These are phyloP conservation scores for Tremellales sp. DNA, from an alignment of 1,284 basidiomycete genomes.

Conservation along the genomic window DNA sequence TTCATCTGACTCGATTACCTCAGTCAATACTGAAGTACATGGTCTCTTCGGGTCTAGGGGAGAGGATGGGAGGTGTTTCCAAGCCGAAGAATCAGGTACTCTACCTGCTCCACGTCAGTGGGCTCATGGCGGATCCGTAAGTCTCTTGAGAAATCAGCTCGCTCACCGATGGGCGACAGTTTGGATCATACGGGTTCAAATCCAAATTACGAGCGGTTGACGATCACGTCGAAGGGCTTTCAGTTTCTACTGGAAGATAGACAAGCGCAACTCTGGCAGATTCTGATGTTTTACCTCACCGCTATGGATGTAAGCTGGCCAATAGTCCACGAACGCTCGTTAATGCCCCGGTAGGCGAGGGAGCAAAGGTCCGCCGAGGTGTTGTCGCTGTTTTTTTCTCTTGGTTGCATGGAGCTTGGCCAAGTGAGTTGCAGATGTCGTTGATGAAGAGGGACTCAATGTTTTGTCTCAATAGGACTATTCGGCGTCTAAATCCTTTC, in stretches of 20 bases:
- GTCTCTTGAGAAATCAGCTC: slow-evolving; percentile 31
- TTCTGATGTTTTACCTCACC: slow-evolving; percentile 74
- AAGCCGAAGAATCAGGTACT: slow-evolving; percentile 67
- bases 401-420: slow-evolving; percentile 89
- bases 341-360: slow-evolving; percentile 57
- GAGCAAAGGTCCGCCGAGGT: slow-evolving; percentile 92
- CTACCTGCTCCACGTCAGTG: slow-evolving; percentile 74
- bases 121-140: slow-evolving; percentile 66
- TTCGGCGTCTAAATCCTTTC: slow-evolving; percentile 73
- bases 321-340: not conserved
- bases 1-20: slow-evolving; percentile 6
- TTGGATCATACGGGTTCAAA: slow-evolving; percentile 18
- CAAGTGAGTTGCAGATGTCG: slow-evolving; percentile 54
- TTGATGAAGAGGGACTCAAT: not conserved
- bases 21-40: slow-evolving; percentile 96
- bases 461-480: slow-evolving; percentile 64
- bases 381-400: slow-evolving; percentile 89
- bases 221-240: slow-evolving; percentile 93
- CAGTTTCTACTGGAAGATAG: slow-evolving; percentile 95
- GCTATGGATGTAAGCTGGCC: slow-evolving; percentile 33
- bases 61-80: slow-evolving; percentile 55
- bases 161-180: slow-evolving; percentile 5
- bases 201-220: slow-evolving; percentile 51
- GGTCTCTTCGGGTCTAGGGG: slow-evolving; percentile 78
- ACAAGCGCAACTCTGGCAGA: slow-evolving; percentile 97